phyloP scores from a whole-genome alignment of 2,329 filamentous ascomycete genomes.

The Verticillium dahliae region DNA sequence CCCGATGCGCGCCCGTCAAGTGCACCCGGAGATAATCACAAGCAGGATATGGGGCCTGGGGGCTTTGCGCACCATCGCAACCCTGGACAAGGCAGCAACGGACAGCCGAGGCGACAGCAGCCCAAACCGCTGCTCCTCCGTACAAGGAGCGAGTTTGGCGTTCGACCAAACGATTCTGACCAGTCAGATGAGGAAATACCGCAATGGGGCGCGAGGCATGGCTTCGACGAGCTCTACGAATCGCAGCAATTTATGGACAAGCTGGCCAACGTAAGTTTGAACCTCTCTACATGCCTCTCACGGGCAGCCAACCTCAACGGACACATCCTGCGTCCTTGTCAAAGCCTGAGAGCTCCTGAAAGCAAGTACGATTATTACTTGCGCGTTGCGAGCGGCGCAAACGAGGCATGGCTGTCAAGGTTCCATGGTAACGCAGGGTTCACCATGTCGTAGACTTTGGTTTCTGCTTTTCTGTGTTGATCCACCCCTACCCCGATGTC shows the following conservation, averaged over 20 bases:
- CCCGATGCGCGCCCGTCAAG: slow-evolving; percentile 35
- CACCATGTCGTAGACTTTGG: no score
- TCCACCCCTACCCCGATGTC: no score
- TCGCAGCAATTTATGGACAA: slow-evolving; percentile 84
- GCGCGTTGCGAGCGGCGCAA: not conserved
- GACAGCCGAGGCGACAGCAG: slow-evolving; percentile 22
- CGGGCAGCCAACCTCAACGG: not conserved
- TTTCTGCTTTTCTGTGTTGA: no score
- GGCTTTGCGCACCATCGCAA: slow-evolving; percentile 4
- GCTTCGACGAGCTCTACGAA: slow-evolving; percentile 88
- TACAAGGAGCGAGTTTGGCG: slow-evolving; percentile 50
- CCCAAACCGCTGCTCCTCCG: slow-evolving; percentile 45
- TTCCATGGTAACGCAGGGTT: no score
- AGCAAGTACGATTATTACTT: not conserved
- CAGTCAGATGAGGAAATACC: slow-evolving; percentile 38
- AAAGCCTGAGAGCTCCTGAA: no score
- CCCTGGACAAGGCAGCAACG: not conserved
- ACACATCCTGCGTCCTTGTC: not conserved
- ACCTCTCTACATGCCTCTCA: not conserved
- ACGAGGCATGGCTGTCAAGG: no score
- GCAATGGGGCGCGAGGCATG: slow-evolving; percentile 64
- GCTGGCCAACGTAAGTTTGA: slow-evolving; percentile 64
- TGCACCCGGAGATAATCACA: slow-evolving; percentile 34
- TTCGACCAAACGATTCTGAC: slow-evolving; percentile 34
- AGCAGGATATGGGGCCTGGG: slow-evolving; percentile 11